A percentile compares a stretch with the other conserved stretches of the same genome.
These are phyloP conservation scores for Trichoderma hamatum DNA, from an alignment of 2,329 filamentous ascomycete species.

Conservation along the genomic window DNA sequence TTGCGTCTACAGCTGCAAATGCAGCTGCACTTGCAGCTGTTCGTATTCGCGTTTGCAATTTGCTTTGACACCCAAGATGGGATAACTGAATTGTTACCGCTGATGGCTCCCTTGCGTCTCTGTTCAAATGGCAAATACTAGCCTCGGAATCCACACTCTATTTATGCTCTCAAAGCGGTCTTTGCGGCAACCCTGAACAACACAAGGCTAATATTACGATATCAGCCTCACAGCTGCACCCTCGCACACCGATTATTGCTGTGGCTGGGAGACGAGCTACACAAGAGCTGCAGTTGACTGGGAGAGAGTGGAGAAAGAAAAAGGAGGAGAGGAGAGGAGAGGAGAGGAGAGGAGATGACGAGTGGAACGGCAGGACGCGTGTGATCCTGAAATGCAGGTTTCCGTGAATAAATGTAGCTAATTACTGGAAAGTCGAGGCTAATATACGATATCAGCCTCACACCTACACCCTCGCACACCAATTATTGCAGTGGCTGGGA, in stretches of 20 bases:
- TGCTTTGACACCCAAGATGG: neutral
- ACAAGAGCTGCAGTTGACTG: neutral
- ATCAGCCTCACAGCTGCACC: neutral
- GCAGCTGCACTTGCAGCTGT: neutral
- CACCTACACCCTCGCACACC: neutral
- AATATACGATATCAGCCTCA: neutral
- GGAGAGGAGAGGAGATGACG: too few relatives aligned
- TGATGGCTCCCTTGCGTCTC: neutral
- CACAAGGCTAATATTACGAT: neutral
- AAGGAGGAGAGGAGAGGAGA: too few relatives aligned
- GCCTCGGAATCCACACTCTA: neutral
- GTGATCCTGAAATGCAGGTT: too few relatives aligned
- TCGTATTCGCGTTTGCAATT: slow-evolving; percentile 6
- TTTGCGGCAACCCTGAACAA: neutral
- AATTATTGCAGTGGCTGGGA: neutral
- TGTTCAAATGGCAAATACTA: neutral
- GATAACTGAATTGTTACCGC: neutral
- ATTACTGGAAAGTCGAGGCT: too few relatives aligned
- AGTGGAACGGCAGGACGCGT: too few relatives aligned
- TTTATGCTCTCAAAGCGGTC: neutral
- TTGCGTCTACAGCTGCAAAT: neutral
- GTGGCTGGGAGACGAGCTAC: neutral
- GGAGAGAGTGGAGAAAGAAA: neutral
- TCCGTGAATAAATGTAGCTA: too few relatives aligned
- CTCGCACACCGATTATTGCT: neutral